Evolutionary conservation across 306 rosid species (phyloP), one percentile per base, ranked within the genome.

Genomic region (Cajanus cajan): DNA sequence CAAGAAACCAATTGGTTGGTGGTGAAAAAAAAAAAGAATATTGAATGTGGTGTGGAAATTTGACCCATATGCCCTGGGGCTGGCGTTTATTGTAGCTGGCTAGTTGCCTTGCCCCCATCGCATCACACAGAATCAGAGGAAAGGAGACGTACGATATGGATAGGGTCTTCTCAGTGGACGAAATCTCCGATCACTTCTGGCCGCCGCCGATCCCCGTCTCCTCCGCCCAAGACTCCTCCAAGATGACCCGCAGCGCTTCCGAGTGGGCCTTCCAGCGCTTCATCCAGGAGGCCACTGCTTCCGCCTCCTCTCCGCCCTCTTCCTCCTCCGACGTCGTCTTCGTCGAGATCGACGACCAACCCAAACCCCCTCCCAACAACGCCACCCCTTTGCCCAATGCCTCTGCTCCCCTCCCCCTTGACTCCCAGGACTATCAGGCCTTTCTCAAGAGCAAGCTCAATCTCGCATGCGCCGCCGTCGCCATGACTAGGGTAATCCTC

Each of bases 241-340:
- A 83, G 16, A 86, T 95, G 97, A 93, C 83, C 74, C 88, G 99
- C 28, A 90, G 97, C 80, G 81, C 90, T 9, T 95, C 98, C 5
- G 99, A 93, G 77, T 95, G 98, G 98, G 96, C 99, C 57, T 91
- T 95, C 77, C 97, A 93, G 84, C 83, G 87, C 13, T 95, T 91
- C 73, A 76, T 95, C 34, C 90, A 90, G 62, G 93, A 90, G 73
- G 86, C 89, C n/a, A 85, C 92, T 4, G 80, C 85, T 16, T 72
- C 86, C 5, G 74, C 66, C 9, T 48, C 82, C 4, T 52, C 91
- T 57, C 77, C 84, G 0, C 82, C 82, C 64, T 74, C 85, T 31
- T 73, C 92, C 37, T 85, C 90, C 3, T 82, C 90, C 10, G 65
- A 75, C 61, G 78, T 52, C 19, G 82, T 81, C 0, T 11, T 76